Base-by-base conservation (phyloP, 345 rosid genomes). In the Citrus inodora region DNA sequence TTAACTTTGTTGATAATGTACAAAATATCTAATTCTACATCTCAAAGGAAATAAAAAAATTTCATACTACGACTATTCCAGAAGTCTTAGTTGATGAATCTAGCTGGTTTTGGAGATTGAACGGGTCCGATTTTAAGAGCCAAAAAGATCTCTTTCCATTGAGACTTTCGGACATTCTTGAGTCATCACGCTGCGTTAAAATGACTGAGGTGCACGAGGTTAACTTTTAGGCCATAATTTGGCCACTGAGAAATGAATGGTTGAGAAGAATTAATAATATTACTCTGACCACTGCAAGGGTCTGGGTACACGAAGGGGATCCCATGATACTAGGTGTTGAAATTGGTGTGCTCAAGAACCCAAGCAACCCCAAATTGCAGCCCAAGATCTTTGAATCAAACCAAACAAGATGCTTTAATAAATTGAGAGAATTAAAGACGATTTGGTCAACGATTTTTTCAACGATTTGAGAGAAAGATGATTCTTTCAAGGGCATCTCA, bases 371-470 rank as follows among this genome's bases (percentile, higher is more conserved):
- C 37, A 35, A 35, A 35, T 35, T 6, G 37, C 37, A 35, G 37
- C 37, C 37, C 37, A 35, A 35, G 35, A 33, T 5, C 35, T 33
- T 33, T 33, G 35, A 33, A 33, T 33, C 35, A 33, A 33, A 33
- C 35, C 35, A 33, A 33, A 33, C 35, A 5, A 33, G 35, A 33
- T 33, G 35, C 35, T 33, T 33, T 33, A 19, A 22, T n/a, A 70
- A 40, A 67, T 75, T 75, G 22, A 46, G 46, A 14, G 42, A 32
- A 32, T 32, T 32, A 3, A 21, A 14, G 30, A 25, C 7, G 40
- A 21, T 67, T 84, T 67, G 90, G 6, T 35, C 97, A 87, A 21
- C 7, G 40, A 21, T 67, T 84, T 67, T 89, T 35, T 35, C 97
- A 87, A 21, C 35, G 35, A 33, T 33, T 75, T 75, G 22, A 46